Percentiles rank a stretch among this genome's conserved stretches.
Conservation (phyloP, 176 grass and related monocot species). For the Dendrocalamus sinicus region DNA sequence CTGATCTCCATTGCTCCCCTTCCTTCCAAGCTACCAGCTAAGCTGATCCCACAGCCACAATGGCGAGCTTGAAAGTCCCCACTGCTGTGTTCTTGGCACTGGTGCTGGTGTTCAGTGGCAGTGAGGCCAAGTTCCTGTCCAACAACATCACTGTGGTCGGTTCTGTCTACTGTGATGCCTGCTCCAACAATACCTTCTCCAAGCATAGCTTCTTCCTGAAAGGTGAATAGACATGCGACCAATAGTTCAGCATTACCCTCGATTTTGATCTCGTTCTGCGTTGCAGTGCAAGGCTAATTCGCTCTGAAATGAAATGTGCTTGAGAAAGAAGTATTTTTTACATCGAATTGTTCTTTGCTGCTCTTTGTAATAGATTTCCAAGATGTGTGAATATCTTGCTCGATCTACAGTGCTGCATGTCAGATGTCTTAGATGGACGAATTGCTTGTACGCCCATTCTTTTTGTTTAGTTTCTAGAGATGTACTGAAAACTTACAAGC, state of each 20-base stretch:
- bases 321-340: conserved; percentile 9
- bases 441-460: neutral
- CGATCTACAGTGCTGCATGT: neutral
- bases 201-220: conserved; percentile 95
- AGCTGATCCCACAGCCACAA: conserved; percentile 29
- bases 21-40: neutral
- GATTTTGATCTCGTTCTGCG: conserved; percentile 3
- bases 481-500: neutral
- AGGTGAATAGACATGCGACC: conserved; percentile 52
- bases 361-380: neutral
- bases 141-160: conserved; percentile 90
- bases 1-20: conserved; percentile 35
- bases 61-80: conserved; percentile 39
- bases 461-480: neutral
- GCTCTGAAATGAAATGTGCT: conserved; percentile 19
- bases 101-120: conserved; percentile 11
- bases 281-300: neutral
- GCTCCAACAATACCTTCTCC: conserved; percentile 95
- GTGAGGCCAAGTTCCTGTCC: conserved; percentile 58
- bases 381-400: neutral
- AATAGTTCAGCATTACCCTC: conserved; percentile 6
- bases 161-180: conserved; percentile 93
- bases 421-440: neutral
- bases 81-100: conserved; percentile 31
- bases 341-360: neutral